These are phyloP conservation scores for Teratosphaeria nubilosa DNA, from an alignment of 2,329 filamentous ascomycete genomes.

Conservation along the genomic window DNA sequence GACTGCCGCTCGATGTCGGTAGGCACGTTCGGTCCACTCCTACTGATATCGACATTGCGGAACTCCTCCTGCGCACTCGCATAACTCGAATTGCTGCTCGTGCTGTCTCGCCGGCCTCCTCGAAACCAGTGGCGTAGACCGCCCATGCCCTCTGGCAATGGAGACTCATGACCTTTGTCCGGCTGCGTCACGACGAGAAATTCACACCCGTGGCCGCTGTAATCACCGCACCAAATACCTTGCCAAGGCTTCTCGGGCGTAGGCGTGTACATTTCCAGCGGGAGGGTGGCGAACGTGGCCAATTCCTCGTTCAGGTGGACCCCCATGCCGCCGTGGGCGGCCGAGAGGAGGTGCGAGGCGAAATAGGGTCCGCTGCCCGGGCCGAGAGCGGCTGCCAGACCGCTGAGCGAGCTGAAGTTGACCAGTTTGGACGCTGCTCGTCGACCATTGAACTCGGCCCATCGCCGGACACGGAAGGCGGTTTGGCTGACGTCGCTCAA, in stretches of 20 bases:
- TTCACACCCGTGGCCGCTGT: constrained; percentile 78
- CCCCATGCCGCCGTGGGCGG: constrained; percentile 29
- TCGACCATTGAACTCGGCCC: constrained; percentile 54
- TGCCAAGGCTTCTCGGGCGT: constrained; percentile 71
- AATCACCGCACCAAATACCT: constrained; percentile 89
- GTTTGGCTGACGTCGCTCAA: constrained; percentile 55
- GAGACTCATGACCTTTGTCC: constrained; percentile 34
- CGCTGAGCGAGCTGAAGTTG: constrained; percentile 15
- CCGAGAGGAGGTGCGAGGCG: constrained; percentile 11
- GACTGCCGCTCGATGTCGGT: not conserved
- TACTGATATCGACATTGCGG: not conserved
- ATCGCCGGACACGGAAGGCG: constrained; percentile 65
- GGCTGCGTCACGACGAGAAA: constrained; percentile 75
- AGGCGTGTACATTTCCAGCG: constrained; percentile 66
- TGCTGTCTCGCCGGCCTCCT: constrained; percentile 12
- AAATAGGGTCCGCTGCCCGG: constrained; percentile 16
- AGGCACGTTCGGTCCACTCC: not conserved
- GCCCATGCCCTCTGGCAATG: constrained; percentile 29
- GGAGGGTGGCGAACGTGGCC: constrained; percentile 61
- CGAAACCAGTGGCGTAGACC: constrained; percentile 23
- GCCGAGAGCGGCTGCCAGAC: constrained; percentile 18
- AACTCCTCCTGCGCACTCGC: constrained; percentile 22
- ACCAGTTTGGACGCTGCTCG: constrained; percentile 18
- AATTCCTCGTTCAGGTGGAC: constrained; percentile 43
- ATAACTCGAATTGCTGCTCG: constrained; percentile 11